These are phyloP conservation scores for Mucor velutinosus DNA, from an alignment of 371 early-diverging fungal genomes.

Conservation along the genomic window DNA sequence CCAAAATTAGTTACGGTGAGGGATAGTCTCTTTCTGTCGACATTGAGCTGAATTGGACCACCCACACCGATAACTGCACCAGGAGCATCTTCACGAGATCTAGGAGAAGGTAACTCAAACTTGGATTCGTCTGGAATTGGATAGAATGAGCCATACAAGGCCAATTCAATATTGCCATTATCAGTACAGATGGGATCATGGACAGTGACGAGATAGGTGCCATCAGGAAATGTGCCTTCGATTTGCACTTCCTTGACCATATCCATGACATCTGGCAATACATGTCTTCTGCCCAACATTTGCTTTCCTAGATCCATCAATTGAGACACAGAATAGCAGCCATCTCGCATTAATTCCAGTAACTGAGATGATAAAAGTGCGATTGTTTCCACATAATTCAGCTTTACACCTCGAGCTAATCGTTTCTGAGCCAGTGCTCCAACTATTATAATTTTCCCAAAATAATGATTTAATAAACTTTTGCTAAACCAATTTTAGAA, in stretches of 20 bases:
- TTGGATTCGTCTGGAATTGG: constrained; percentile 71
- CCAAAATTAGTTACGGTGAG: constrained; percentile 88
- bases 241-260: constrained; percentile 85
- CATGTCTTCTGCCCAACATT: constrained; percentile 87
- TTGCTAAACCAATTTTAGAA: background rate
- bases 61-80: constrained; percentile 69
- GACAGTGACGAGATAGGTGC: constrained; percentile 90
- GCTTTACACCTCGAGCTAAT: constrained; percentile 81
- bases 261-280: constrained; percentile 70
- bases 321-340: constrained; percentile 82
- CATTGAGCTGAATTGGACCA: constrained; percentile 72
- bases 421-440: constrained; percentile 90
- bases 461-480: background rate
- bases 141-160: constrained; percentile 83
- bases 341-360: constrained; percentile 88
- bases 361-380: constrained; percentile 87
- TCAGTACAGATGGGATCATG: constrained; percentile 85
- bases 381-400: constrained; percentile 88
- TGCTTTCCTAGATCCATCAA: constrained; percentile 87
- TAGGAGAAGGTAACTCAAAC: constrained; percentile 48
- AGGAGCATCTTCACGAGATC: constrained; percentile 35
- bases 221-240: constrained; percentile 89
- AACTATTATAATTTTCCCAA: constrained; percentile 37
- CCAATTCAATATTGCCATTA: constrained; percentile 80
- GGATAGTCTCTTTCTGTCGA: constrained; percentile 65